phyloP scores from a whole-genome alignment of 2,329 filamentous ascomycete species.

The Cladosporium sp. region DNA sequence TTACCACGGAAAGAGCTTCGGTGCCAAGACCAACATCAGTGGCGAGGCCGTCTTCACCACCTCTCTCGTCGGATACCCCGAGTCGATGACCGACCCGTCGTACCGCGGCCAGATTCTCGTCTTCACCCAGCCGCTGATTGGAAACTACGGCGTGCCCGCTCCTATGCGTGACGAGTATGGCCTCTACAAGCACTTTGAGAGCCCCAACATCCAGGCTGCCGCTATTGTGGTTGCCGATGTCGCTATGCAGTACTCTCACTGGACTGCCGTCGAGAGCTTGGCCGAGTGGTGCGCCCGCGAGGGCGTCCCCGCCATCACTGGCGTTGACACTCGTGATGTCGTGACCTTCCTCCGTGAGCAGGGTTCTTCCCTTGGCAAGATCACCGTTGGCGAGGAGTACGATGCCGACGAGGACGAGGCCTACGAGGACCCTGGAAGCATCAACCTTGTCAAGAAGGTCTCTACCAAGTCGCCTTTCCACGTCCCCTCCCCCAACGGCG shows the following conservation, averaged over 20 bases:
- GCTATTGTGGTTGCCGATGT: slow-evolving; percentile 95
- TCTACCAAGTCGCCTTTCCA: slow-evolving; percentile 98
- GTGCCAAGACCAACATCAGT: slow-evolving; percentile 92
- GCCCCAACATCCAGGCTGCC: slow-evolving; percentile 91
- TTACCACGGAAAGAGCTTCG: slow-evolving; percentile 94
- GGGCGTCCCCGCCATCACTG: slow-evolving; percentile 91
- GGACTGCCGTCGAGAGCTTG: slow-evolving; percentile 94
- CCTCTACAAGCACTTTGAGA: slow-evolving; percentile 96
- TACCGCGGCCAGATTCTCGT: slow-evolving; percentile 89
- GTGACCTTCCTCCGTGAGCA: slow-evolving; percentile 94
- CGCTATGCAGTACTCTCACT: slow-evolving; percentile 91
- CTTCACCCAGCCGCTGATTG: slow-evolving; percentile 95
- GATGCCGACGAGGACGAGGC: slow-evolving; percentile 97
- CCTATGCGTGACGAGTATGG: slow-evolving; percentile 79
- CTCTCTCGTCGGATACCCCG: slow-evolving; percentile 94
- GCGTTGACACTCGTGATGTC: slow-evolving; percentile 93
- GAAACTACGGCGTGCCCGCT: slow-evolving; percentile 96
- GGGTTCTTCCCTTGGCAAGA: slow-evolving; percentile 90
- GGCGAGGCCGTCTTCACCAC: slow-evolving; percentile 99
- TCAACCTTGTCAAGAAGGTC: slow-evolving; percentile 93
- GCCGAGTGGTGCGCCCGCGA: slow-evolving; percentile 93
- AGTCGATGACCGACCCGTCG: slow-evolving; percentile 70
- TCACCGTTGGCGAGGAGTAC: slow-evolving; percentile 95
- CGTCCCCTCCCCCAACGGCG: slow-evolving; percentile 75
- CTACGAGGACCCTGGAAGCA: slow-evolving; percentile 89